Evolutionary conservation across 192 early-diverging fungal species (phyloP), one percentile per base, ranked within the genome.

Genomic region (Entomortierella beljakovae): DNA sequence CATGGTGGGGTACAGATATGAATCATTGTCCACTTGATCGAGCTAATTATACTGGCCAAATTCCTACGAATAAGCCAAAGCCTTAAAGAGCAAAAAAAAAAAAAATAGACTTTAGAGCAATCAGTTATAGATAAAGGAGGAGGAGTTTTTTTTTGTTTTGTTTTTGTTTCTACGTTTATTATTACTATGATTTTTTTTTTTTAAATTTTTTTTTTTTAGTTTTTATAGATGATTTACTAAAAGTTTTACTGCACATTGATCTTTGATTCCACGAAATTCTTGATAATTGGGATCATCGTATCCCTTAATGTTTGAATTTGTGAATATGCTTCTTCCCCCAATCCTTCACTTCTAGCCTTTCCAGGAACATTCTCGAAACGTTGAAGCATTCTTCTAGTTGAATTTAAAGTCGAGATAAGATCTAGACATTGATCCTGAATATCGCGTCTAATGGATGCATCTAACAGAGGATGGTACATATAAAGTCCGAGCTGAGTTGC

Each of bases 1-100:
- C 11, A 2, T 87, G 85, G 85, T 87, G 85, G 85, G 85, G 85
- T 28, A 84, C 83, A 5, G 68, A 64, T 31, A 59, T 86, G 43
- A 73, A 84, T 56, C 67, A 82, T 20, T 86, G 85, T 62, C 83
- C 85, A 9, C 60, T 84, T 8, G 83, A 83, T 13, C 65, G 60
- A 15, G 80, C 72, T 8, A 81, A 82, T 46, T 82, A 63, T 54
- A 50, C 65, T 33, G 85, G 85, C 10, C 49, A 62, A 4, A 8
- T 76, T 0, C 72, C 72, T 9, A 43, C 20, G 2, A 60, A 57
- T 22, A 64, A 64, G 40, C 64, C 57, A 16, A 60, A 61, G n/a
- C 4, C 33, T 15, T 46, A 46, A 46, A n/a, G n/a, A n/a, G n/a
- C n/a, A n/a, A n/a, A n/a, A n/a, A n/a, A n/a, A n/a, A n/a, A n/a